Conservation (phyloP, 257 asterid genomes). For the Echium plantagineum region DNA sequence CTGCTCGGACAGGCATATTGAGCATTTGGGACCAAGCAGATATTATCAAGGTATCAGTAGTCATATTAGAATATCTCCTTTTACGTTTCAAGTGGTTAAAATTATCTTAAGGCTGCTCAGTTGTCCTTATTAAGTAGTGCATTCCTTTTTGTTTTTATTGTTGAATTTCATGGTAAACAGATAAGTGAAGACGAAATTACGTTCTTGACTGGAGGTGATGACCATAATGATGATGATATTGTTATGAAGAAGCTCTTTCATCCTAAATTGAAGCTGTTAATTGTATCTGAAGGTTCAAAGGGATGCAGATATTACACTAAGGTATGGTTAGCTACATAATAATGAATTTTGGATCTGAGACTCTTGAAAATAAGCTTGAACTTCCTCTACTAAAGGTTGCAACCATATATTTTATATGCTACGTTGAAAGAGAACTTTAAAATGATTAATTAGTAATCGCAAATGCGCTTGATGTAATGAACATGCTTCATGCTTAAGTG, state of each 20-base stretch:
- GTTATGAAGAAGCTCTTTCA: slow-evolving; percentile 74
- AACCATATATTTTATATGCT: not conserved
- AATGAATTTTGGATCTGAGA: not conserved
- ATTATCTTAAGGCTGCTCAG: not conserved
- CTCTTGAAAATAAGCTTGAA: not conserved
- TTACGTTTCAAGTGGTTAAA: not conserved
- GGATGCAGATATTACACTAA: slow-evolving; percentile 92
- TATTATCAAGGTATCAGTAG: slow-evolving; percentile 57
- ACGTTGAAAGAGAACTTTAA: not conserved
- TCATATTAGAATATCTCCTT: not conserved
- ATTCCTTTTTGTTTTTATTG: not conserved
- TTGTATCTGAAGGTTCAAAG: slow-evolving; percentile 69
- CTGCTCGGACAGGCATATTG: slow-evolving; percentile 75
- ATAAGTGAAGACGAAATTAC: slow-evolving; percentile 81
- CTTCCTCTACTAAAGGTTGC: not conserved
- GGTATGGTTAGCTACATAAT: slow-evolving; percentile 25
- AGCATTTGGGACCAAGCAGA: slow-evolving; percentile 77
- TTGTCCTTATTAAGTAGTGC: not conserved
- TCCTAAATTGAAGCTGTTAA: slow-evolving; percentile 55
- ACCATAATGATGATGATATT: slow-evolving; percentile 59
- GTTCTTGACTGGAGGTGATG: slow-evolving; percentile 63
- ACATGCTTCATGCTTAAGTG: not conserved
- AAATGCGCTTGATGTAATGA: not conserved
- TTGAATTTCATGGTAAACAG: slow-evolving; percentile 26
- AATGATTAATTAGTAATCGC: not conserved